A percentile compares a stretch with the other conserved stretches of the same genome.
Evolutionary conservation across 192 early-diverging fungal genomes (phyloP).

Genomic region (Coemansia sp.): DNA sequence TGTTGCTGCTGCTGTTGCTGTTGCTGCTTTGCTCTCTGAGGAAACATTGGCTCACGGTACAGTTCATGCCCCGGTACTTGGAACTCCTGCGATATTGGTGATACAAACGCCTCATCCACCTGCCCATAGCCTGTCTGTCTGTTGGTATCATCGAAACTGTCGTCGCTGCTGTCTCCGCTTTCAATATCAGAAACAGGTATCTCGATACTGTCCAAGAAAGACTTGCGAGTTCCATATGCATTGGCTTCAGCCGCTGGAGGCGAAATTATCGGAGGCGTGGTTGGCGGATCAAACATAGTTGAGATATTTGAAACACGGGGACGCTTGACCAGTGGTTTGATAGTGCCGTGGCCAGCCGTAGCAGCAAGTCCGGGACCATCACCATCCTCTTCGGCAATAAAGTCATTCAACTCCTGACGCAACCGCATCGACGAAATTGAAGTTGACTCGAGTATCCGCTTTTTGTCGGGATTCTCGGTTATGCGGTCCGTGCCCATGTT

Average conservation of each 20-base stretch:
- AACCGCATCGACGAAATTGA: constrained; percentile 35
- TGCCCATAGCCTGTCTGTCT: not conserved
- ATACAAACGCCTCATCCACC: constrained; percentile 35
- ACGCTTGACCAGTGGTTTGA: constrained; percentile 37
- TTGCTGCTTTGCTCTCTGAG: not conserved
- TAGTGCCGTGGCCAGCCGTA: constrained; percentile 25
- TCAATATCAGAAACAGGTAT: constrained; percentile 23
- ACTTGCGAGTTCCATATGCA: constrained; percentile 16
- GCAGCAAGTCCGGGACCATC: not conserved
- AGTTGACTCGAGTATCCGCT: constrained; percentile 33
- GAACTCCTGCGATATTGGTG: constrained; percentile 42
- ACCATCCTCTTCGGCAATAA: constrained; percentile 6
- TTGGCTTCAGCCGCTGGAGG: constrained; percentile 8
- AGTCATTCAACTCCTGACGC: constrained; percentile 37
- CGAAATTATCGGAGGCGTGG: not conserved
- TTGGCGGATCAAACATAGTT: constrained; percentile 17
- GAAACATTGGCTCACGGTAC: not conserved
- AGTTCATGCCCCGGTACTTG: constrained; percentile 12
- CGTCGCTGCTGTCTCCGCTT: constrained; percentile 12
- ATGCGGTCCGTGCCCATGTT: constrained; percentile 12
- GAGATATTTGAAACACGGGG: constrained; percentile 22
- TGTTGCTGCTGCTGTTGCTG: not conserved
- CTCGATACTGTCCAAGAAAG: constrained; percentile 39
- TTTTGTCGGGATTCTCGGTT: constrained; percentile 32
- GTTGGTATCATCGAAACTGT: constrained; percentile 6